Conservation (phyloP, 306 rosid genomes). For the Sphenostylis stenocarpa region DNA sequence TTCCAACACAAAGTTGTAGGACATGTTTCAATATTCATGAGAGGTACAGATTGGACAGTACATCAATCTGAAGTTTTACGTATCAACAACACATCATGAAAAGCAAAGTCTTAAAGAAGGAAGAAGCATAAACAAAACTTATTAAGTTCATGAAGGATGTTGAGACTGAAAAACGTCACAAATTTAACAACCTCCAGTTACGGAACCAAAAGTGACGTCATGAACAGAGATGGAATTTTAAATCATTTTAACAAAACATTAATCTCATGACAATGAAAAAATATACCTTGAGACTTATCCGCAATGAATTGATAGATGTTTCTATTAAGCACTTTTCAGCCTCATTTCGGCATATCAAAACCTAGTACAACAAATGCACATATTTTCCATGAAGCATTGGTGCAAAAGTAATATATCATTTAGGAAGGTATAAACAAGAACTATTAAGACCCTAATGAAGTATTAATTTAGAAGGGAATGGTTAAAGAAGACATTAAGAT, state of each 20-base stretch:
- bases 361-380: slow-evolving; percentile 51
- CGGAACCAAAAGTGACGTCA: slow-evolving; percentile 2
- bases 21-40: neutral
- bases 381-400: slow-evolving; percentile 1
- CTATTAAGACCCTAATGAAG: neutral
- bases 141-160: neutral
- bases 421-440: neutral
- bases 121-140: neutral
- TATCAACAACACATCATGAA: neutral
- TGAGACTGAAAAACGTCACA: neutral
- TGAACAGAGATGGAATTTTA: slow-evolving; percentile 8
- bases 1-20: neutral
- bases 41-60: neutral
- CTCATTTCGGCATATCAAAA: slow-evolving; percentile 92
- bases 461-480: neutral
- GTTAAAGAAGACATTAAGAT: neutral
- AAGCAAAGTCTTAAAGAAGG: neutral
- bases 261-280: neutral
- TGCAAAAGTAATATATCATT: neutral
- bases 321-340: slow-evolving; percentile 94
- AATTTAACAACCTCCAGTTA: neutral
- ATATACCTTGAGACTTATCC: slow-evolving; percentile 93
- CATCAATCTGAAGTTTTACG: neutral
- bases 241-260: slow-evolving; percentile 26
- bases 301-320: slow-evolving; percentile 93